Evolutionary conservation across 2,329 filamentous ascomycete species (phyloP).

Genomic region (Cercospora sesami): DNA sequence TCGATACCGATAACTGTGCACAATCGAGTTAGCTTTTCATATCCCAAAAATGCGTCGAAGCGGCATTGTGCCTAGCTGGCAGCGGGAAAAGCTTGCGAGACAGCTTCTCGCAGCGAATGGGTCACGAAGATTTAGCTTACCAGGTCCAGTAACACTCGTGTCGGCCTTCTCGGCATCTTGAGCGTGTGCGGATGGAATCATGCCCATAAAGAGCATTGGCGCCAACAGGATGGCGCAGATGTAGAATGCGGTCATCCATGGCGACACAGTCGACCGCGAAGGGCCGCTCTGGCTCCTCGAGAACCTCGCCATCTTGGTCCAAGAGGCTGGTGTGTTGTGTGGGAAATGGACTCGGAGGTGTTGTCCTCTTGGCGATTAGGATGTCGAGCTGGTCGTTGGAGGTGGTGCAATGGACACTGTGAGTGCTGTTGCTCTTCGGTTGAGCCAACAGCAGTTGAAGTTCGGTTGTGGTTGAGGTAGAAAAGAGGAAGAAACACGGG

Average conservation of each 20-base stretch:
- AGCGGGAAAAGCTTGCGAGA: neutral
- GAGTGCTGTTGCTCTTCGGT: neutral
- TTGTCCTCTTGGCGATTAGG: conserved; percentile 3
- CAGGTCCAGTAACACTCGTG: conserved; percentile 68
- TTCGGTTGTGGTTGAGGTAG: neutral
- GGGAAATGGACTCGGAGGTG: conserved; percentile 7
- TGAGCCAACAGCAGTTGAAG: neutral
- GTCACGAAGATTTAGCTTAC: conserved; percentile 40
- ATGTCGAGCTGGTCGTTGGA: neutral
- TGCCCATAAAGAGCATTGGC: conserved; percentile 79
- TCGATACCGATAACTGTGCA: conserved; percentile 83
- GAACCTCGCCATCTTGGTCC: conserved; percentile 38
- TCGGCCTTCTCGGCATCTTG: conserved; percentile 72
- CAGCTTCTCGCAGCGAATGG: neutral
- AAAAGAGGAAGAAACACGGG: neutral
- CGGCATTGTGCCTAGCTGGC: neutral
- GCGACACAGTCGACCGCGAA: conserved; percentile 31
- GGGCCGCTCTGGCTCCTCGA: conserved; percentile 36
- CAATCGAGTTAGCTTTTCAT: conserved; percentile 1
- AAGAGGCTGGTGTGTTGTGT: conserved; percentile 32
- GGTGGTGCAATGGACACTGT: neutral
- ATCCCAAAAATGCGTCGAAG: neutral
- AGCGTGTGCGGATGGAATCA: conserved; percentile 59
- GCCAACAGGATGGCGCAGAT: conserved; percentile 83
- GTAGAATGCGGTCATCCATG: conserved; percentile 85